A percentile compares a stretch with the other conserved stretches of the same genome.
These are phyloP conservation scores for Sequoiadendron giganteum DNA, from an alignment of 75 land plant species.

Conservation along the genomic window DNA sequence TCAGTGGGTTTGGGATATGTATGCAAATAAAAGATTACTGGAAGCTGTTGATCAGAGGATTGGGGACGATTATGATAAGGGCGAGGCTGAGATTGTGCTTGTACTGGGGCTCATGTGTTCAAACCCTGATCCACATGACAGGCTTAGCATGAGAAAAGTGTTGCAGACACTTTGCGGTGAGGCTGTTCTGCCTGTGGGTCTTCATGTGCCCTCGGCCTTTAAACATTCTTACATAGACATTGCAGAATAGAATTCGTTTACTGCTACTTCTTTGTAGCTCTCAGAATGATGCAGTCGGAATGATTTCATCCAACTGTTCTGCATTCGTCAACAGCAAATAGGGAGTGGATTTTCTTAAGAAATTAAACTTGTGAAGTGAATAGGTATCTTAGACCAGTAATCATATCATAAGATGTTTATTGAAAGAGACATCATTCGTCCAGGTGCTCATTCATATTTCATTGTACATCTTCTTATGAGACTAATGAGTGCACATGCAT, in stretches of 20 bases:
- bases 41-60: not conserved
- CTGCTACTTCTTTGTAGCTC: not conserved
- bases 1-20: constrained; percentile 17
- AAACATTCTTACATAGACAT: not conserved
- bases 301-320: too few relatives aligned
- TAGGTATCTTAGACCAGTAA: too few relatives aligned
- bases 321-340: too few relatives aligned
- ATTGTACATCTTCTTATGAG: too few relatives aligned
- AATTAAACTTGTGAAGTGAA: too few relatives aligned
- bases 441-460: too few relatives aligned
- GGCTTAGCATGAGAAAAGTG: constrained; percentile 28
- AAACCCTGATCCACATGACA: constrained; percentile 11
- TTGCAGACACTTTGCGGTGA: constrained; percentile 17
- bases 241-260: not conserved
- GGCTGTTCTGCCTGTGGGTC: not conserved
- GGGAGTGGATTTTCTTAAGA: too few relatives aligned
- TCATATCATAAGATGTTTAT: too few relatives aligned
- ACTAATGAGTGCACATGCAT: too few relatives aligned
- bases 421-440: too few relatives aligned
- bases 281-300: not conserved
- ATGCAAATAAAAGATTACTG: not conserved
- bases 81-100: constrained; percentile 20
- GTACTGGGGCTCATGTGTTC: constrained; percentile 34
- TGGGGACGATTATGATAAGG: constrained; percentile 2
- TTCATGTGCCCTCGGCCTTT: not conserved